Base-by-base conservation (phyloP, 116 monocot genomes). In the Dioscorea cayenensis region DNA sequence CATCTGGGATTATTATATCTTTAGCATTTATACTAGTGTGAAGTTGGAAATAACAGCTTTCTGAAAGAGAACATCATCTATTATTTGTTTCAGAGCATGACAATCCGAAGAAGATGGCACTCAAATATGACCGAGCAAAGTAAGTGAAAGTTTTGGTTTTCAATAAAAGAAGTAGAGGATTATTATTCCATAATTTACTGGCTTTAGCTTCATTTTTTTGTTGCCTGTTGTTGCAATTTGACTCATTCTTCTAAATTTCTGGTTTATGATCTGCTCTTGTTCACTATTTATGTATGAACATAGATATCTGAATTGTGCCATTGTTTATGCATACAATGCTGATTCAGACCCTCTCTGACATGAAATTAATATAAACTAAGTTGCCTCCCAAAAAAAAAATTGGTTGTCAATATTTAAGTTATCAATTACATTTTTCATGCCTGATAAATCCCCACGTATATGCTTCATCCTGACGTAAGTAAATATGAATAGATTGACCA, bases 91-190 rank as follows among this genome's bases (percentile, higher is more conserved):
- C 66, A 87, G 87, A 80, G 68, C 27, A 77, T 67, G 89, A 89
- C 72, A 83, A 85, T 51, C 83, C 76, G 10, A 89, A 89, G 73
- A 59, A 80, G 23, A 85, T 89, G 89, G 86, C 83, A 49, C 64
- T 86, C 37, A 89, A 89, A 38, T 82, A 83, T 23, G 89, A 86
- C 72, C 65, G 86, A 71, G 80, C 85, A 58, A 85, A 86, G 89
- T 88, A 74, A 84, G 84, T 80, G 10, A 21, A 66, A 27, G 0
- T 67, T 28, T 25, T 23, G 28, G n/a, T 55, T 55, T 11, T n/a
- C 55, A 16, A 5, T n/a, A 16, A 16, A 55, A 55, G 55, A 16
- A 5, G 16, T 18, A 55, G n/a, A 55, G 55, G 10, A 55, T 55
- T 12, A 43, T 7, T 10, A 43, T 43, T 43, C 43, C 12, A 12